Conservation (phyloP, 73 alveolate genomes). For the Paramecium pentaurelia region DNA sequence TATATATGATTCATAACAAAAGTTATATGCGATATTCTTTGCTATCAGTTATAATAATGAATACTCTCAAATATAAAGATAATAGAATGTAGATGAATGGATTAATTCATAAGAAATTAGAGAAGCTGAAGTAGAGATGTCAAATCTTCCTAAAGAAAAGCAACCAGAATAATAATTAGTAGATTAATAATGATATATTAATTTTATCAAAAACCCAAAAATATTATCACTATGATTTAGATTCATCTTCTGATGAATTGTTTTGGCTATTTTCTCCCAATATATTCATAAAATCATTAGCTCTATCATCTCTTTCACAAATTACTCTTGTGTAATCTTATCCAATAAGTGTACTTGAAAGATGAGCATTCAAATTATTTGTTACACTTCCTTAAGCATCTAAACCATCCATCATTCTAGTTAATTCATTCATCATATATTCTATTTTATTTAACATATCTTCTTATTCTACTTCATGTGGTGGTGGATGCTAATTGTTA, state of each 20-base stretch:
- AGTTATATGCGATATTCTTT: conserved; percentile 32
- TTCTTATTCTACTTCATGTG: background rate
- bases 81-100: conserved; percentile 1
- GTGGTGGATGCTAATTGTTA: background rate
- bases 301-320: conserved; percentile 32
- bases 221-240: background rate
- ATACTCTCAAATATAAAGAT: conserved; percentile 37
- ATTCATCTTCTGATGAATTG: background rate
- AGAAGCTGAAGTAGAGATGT: conserved; percentile 25
- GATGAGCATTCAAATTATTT: conserved; percentile 29
- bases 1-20: background rate
- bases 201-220: background rate
- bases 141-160: background rate
- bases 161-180: background rate
- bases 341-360: background rate
- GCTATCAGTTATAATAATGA: conserved; percentile 38
- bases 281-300: conserved; percentile 22
- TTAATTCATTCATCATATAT: conserved; percentile 33
- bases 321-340: background rate
- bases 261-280: background rate
- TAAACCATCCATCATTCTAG: conserved; percentile 30
- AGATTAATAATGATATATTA: background rate
- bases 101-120: background rate
- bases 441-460: background rate
- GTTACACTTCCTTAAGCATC: conserved; percentile 41